Evolutionary conservation across 2,329 filamentous ascomycete genomes (phyloP).

Genomic region (Dactylellina sp.): DNA sequence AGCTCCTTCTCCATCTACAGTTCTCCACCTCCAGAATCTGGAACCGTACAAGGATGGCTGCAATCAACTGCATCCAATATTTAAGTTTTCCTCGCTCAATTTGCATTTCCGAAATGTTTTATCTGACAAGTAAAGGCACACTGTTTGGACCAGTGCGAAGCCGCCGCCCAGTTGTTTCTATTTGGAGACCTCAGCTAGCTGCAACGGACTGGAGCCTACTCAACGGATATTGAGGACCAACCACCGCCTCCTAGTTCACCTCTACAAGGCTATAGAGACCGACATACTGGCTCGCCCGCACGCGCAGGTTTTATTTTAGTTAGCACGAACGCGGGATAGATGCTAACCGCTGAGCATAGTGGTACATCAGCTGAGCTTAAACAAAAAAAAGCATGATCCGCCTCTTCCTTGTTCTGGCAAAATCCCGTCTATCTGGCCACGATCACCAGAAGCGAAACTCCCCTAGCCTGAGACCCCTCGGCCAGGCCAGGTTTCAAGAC

Average conservation of each 20-base stretch:
- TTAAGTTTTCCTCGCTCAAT: constrained; percentile 1
- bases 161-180: constrained; percentile 36
- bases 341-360: constrained; percentile 33
- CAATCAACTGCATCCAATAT: constrained; percentile 49
- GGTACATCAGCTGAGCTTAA: constrained; percentile 43
- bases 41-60: constrained; percentile 39
- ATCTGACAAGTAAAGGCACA: constrained; percentile 33
- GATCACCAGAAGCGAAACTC: constrained; percentile 53
- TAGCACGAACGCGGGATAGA: constrained; percentile 43
- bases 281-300: no score
- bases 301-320: constrained; percentile 19
- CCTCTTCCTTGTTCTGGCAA: constrained; percentile 28
- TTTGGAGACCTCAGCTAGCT: constrained; percentile 30
- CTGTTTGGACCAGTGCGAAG: constrained; percentile 21
- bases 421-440: constrained; percentile 52
- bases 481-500: constrained; percentile 45
- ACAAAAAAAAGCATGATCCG: constrained; percentile 23
- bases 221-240: constrained; percentile 27
- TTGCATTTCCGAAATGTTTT: constrained; percentile 21
- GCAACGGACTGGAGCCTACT: constrained; percentile 48
- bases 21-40: constrained; percentile 37
- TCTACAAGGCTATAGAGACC: constrained; percentile 12
- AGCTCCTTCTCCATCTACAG: constrained; percentile 34
- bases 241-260: constrained; percentile 22
- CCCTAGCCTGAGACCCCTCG: constrained; percentile 21